Conservation (phyloP, 1,284 basidiomycete species). For the Xerocomus amazonicus region DNA sequence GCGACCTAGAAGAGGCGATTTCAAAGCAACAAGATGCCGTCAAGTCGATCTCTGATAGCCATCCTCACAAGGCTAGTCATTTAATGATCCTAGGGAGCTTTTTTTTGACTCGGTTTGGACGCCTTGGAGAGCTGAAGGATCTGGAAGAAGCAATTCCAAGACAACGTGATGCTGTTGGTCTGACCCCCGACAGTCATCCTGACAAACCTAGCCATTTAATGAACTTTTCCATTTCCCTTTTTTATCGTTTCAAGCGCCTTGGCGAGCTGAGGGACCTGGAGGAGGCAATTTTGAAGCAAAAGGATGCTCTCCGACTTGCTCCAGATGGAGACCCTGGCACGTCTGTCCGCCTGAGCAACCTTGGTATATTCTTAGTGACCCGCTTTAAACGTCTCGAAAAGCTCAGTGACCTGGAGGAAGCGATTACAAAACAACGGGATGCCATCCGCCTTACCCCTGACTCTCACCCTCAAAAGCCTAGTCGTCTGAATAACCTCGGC, state of each 20-base stretch:
- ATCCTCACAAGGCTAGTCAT: background rate
- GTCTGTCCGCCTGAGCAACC: background rate
- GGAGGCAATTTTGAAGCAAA: background rate
- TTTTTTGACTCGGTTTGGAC: slow-evolving; percentile 2
- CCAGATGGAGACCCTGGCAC: background rate
- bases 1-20: slow-evolving; percentile 1
- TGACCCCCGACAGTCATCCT: background rate
- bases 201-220: background rate
- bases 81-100: slow-evolving; percentile 1
- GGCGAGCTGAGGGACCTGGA: slow-evolving; percentile 1
- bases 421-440: background rate
- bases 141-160: slow-evolving; percentile 3
- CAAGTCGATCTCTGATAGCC: background rate
- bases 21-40: background rate
- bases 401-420: slow-evolving; percentile 9
- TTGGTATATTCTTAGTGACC: background rate
- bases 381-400: background rate
- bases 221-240: background rate
- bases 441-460: background rate
- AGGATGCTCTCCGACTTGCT: background rate
- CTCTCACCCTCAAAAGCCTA: background rate
- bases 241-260: slow-evolving; percentile 1
- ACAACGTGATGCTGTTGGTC: background rate
- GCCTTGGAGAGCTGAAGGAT: background rate
- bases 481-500: background rate